Evolutionary conservation across 108 stramenopile species (phyloP).

Genomic region (Cafeteria roenbergensis): DNA sequence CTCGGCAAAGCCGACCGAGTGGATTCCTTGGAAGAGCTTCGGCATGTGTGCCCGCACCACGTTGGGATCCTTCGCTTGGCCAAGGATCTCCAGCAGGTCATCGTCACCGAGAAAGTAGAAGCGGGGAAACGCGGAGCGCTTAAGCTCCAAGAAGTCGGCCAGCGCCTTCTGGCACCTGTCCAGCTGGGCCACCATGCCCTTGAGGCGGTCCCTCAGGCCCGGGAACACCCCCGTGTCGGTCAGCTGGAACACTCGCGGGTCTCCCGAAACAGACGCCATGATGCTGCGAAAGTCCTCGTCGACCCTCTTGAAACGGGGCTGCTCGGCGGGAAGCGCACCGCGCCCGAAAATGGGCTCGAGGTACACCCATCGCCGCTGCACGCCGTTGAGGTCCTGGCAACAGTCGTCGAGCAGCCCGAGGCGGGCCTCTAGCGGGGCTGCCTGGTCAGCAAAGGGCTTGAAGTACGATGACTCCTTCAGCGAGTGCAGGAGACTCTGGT

Average conservation of each 20-base stretch:
- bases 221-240: conserved; percentile 43
- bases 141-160: conserved; percentile 49
- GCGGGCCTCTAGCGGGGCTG: conserved; percentile 30
- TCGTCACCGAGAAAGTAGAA: conserved; percentile 62
- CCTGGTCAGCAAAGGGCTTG: conserved; percentile 46
- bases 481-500: conserved; percentile 44
- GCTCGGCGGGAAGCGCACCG: conserved; percentile 46
- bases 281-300: conserved; percentile 51
- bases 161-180: conserved; percentile 55
- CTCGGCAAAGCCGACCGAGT: conserved; percentile 39
- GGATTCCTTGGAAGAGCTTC: conserved; percentile 55
- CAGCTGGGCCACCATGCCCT: conserved; percentile 40
- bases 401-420: conserved; percentile 20
- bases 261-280: conserved; percentile 38
- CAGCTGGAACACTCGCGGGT: conserved; percentile 42
- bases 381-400: conserved; percentile 17
- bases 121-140: conserved; percentile 42
- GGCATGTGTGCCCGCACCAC: conserved; percentile 53
- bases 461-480: conserved; percentile 53
- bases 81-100: conserved; percentile 52
- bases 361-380: conserved; percentile 56
- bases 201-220: conserved; percentile 22
- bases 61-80: conserved; percentile 43
- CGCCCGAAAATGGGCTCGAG: conserved; percentile 53
- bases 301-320: conserved; percentile 39